Percentiles rank a stretch among this genome's conserved stretches.
Evolutionary conservation across 208 protist genomes (phyloP).

Genomic region (Leishmania tarentolae): DNA sequence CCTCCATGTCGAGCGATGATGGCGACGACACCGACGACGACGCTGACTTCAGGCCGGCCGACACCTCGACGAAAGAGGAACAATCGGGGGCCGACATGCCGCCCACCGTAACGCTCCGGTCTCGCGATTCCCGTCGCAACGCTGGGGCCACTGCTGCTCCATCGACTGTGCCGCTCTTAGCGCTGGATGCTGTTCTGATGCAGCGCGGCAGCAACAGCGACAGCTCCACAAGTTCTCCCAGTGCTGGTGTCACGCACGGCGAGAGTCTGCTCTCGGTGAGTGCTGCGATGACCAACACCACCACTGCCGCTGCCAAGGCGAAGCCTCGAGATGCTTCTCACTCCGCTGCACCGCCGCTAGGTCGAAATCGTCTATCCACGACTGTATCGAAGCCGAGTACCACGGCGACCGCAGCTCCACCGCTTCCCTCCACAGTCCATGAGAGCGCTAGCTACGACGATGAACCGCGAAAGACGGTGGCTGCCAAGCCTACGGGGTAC

Average conservation of each 20-base stretch:
- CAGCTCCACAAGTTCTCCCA: neutral
- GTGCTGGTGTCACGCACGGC: neutral
- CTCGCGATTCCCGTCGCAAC: neutral
- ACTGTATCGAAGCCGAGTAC: neutral
- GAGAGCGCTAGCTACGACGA: neutral
- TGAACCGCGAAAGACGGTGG: constrained; percentile 22
- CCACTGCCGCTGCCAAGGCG: neutral
- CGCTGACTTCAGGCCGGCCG: neutral
- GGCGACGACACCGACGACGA: constrained; percentile 16
- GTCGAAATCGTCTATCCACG: constrained; percentile 2
- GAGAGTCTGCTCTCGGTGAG: neutral
- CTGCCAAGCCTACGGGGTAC: constrained; percentile 11
- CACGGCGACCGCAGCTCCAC: neutral
- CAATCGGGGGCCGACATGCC: constrained; percentile 7
- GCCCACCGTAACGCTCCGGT: constrained; percentile 16
- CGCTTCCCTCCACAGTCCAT: neutral
- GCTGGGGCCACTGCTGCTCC: neutral
- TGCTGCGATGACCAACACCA: neutral
- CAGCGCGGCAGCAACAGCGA: neutral
- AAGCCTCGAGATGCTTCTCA: constrained; percentile 17
- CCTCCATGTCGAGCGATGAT: constrained; percentile 37
- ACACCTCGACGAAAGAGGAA: neutral
- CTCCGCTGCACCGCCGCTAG: constrained; percentile 15
- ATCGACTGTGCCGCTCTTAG: constrained; percentile 10
- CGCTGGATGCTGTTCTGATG: constrained; percentile 15